Evolutionary conservation across 352 stramenopile species (phyloP), one percentile per base, ranked within the genome.

Genomic region (Aphanomyces cochlioides): DNA sequence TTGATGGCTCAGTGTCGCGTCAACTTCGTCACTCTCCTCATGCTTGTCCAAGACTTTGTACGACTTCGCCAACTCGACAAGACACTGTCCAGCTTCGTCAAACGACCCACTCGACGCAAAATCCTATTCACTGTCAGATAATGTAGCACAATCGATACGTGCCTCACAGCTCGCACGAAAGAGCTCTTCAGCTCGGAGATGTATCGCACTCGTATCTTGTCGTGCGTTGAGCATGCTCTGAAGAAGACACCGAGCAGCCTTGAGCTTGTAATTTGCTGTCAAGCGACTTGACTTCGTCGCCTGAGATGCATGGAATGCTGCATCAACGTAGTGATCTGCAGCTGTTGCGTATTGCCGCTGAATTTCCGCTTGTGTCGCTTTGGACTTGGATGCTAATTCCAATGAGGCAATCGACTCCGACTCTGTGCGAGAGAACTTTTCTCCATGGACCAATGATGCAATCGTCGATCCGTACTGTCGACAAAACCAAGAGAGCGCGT

Each of bases 401-500:
- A 7, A n/a, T 2, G 10, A 12, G 43, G 43, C 10, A n/a, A 28
- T 28, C 28, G 43, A 50, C 17, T 12, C 43, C 1, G 43, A 50
- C 10, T 12, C 10, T 50, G 43, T n/a, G 43, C 54, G 40, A 17
- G 64, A 70, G 7, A 19, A 7, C 5, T 59, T 12, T 6, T 50
- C 64, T 4, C 64, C 64, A 10, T 61, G 38, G 6, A 50, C 61
- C 21, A 70, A 10, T 6, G 64, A 37, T 10, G 40, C 64, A 13
- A 61, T 61, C 43, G 43, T 61, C 5, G 64, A 50, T 8, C 37
- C 36, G 3, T 70, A 70, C 8, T 28, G 39, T 0, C 64, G 45
- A 66, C 82, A 90, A 15, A 92, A 59, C 41, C 71, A 70, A 5
- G 77, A 77, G 40, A 92, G 57, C 19, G 67, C 72, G 15, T 78